phyloP scores from a whole-genome alignment of 257 asterid genomes.

The Capsicum baccatum region DNA sequence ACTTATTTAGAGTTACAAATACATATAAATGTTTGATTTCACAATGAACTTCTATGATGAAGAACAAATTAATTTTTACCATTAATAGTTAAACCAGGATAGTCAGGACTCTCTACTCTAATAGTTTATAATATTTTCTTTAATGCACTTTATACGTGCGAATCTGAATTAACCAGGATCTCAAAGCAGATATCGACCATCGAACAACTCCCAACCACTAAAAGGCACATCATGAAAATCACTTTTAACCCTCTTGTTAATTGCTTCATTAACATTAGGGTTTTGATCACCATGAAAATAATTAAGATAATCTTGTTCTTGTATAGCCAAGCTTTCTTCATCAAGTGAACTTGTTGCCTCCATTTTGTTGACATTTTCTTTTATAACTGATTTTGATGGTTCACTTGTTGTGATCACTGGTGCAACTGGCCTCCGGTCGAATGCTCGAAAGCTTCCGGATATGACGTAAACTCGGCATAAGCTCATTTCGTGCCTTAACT shows the following conservation, averaged over 20 bases:
- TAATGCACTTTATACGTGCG: too few relatives aligned
- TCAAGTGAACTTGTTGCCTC: background rate
- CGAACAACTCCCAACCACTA: background rate
- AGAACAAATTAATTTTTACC: background rate
- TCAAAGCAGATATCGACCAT: background rate
- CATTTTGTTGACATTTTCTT: background rate
- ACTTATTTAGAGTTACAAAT: too few relatives aligned
- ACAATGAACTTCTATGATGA: background rate
- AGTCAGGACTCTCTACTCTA: background rate
- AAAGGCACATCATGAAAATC: background rate
- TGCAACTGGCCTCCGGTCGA: slow-evolving; percentile 60
- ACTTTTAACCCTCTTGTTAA: slow-evolving; percentile 4
- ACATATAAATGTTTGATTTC: background rate
- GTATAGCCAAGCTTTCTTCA: background rate
- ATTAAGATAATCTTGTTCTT: slow-evolving; percentile 9
- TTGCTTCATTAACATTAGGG: slow-evolving; percentile 15
- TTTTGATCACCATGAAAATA: slow-evolving; percentile 8
- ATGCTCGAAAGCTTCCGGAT: slow-evolving; percentile 69
- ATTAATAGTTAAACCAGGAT: background rate
- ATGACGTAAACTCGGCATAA: slow-evolving; percentile 72
- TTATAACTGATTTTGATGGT: background rate
- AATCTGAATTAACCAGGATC: background rate
- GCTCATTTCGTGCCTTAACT: slow-evolving; percentile 77
- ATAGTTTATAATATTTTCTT: too few relatives aligned
- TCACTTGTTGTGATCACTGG: background rate